Percentiles rank a stretch among this genome's conserved stretches.
These are phyloP conservation scores for Straminergon stramineum DNA, from an alignment of 225 moss, liverwort and hornwort genomes.

Conservation along the genomic window DNA sequence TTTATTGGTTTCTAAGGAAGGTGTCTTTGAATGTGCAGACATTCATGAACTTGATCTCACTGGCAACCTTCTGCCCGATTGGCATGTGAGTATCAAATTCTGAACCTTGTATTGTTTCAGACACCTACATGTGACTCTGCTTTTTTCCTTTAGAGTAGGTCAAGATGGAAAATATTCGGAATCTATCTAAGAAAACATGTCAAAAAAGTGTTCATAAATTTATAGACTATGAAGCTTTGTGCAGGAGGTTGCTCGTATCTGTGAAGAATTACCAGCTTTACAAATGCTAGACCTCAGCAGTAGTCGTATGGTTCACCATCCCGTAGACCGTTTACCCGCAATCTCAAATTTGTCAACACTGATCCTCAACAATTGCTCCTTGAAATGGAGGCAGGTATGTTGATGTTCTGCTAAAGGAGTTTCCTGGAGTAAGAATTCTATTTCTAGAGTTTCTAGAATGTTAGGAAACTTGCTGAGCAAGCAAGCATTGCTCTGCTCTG, in stretches of 20 bases:
- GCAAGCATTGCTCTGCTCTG: neutral
- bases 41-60: slow-evolving; percentile 74
- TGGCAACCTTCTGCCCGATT: slow-evolving; percentile 79
- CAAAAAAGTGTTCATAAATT: neutral
- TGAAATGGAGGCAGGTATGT: slow-evolving; percentile 75
- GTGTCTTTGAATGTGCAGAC: slow-evolving; percentile 29
- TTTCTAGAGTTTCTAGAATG: neutral
- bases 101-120: neutral
- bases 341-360: slow-evolving; percentile 57
- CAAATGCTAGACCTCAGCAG: slow-evolving; percentile 72
- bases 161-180: neutral
- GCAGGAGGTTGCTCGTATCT: slow-evolving; percentile 80
- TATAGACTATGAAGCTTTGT: neutral
- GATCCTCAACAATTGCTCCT: slow-evolving; percentile 68
- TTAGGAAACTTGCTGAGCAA: neutral
- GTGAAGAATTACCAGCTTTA: slow-evolving; percentile 63
- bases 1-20: neutral
- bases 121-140: neutral
- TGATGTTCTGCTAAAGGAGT: neutral
- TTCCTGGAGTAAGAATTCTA: neutral
- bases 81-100: slow-evolving; percentile 59
- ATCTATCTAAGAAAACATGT: neutral
- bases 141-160: neutral
- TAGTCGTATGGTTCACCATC: slow-evolving; percentile 42
- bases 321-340: slow-evolving; percentile 12